Evolutionary conservation across 2,329 filamentous ascomycete species (phyloP).

Genomic region (Cercospora beticola): DNA sequence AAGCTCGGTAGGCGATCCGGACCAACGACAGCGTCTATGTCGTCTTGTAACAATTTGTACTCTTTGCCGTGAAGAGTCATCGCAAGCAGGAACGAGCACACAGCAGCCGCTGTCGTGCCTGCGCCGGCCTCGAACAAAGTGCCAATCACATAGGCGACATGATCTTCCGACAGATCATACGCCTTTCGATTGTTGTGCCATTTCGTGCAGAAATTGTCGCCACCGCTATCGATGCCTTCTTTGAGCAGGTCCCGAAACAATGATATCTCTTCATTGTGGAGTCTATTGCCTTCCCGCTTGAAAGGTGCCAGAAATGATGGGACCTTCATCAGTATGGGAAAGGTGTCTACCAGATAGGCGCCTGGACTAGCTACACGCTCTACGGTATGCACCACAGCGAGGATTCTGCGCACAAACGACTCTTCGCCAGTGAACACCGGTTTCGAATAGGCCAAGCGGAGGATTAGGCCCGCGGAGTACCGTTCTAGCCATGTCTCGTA

Average conservation of each 20-base stretch:
- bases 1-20: slow-evolving; percentile 52
- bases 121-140: slow-evolving; percentile 37
- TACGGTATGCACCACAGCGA: slow-evolving; percentile 39
- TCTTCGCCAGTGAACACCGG: slow-evolving; percentile 39
- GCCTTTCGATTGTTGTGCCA: slow-evolving; percentile 23
- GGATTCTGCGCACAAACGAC: slow-evolving; percentile 34
- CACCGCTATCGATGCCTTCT: not conserved
- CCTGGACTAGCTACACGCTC: slow-evolving; percentile 42
- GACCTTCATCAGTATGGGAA: slow-evolving; percentile 35
- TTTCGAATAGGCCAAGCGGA: slow-evolving; percentile 44
- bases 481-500: slow-evolving; percentile 45
- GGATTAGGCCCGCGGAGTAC: slow-evolving; percentile 45
- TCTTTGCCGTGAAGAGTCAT: slow-evolving; percentile 32
- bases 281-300: slow-evolving; percentile 32
- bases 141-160: slow-evolving; percentile 38
- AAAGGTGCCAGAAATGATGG: slow-evolving; percentile 36
- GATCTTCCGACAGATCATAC: slow-evolving; percentile 30
- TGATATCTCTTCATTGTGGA: slow-evolving; percentile 32
- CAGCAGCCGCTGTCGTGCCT: slow-evolving; percentile 36
- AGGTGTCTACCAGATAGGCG: slow-evolving; percentile 39
- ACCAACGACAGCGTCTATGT: slow-evolving; percentile 42
- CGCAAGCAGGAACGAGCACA: slow-evolving; percentile 36
- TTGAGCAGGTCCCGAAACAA: slow-evolving; percentile 36
- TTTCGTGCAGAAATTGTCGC: slow-evolving; percentile 22
- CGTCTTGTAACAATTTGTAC: slow-evolving; percentile 32